A percentile compares a stretch with the other conserved stretches of the same genome.
Evolutionary conservation across 345 rosid species (phyloP).

Genomic region (Brassica cretica): DNA sequence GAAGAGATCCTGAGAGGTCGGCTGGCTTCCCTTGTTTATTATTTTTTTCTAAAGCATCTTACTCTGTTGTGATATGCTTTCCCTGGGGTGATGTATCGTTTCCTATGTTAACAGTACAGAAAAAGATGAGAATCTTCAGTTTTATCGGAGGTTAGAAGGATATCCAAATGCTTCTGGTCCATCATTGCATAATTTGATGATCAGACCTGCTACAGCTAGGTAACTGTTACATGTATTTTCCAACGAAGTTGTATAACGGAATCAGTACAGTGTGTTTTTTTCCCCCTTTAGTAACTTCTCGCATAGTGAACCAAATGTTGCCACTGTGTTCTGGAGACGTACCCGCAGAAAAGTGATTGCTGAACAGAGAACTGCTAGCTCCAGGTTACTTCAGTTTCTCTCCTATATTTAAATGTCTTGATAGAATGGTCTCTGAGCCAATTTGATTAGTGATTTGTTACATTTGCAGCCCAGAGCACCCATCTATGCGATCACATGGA

Average conservation of each 20-base stretch:
- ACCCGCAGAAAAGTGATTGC: conserved; percentile 91
- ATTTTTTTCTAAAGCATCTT: conserved; percentile 22
- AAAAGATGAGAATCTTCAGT: conserved; percentile 73
- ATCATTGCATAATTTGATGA: conserved; percentile 67
- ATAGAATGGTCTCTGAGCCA: neutral
- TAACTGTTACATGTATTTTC: conserved; percentile 29
- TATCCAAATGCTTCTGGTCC: conserved; percentile 49
- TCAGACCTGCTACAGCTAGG: conserved; percentile 63
- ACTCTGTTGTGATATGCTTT: conserved; percentile 14
- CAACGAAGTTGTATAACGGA: conserved; percentile 16
- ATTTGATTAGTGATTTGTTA: conserved; percentile 22
- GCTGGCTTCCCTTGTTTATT: conserved; percentile 21
- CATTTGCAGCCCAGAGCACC: conserved; percentile 88
- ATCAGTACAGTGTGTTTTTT: conserved; percentile 14
- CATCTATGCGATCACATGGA: conserved; percentile 71
- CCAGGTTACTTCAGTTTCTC: conserved; percentile 55
- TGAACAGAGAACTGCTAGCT: conserved; percentile 96
- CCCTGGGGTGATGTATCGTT: conserved; percentile 28
- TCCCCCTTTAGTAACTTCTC: conserved; percentile 54
- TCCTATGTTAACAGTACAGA: conserved; percentile 59
- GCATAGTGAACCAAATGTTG: conserved; percentile 90
- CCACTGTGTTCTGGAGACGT: conserved; percentile 83
- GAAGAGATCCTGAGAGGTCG: conserved; percentile 76
- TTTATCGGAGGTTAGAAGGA: conserved; percentile 64
- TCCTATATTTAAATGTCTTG: conserved; percentile 1